These are phyloP conservation scores for Acanthamoeba healyi DNA, from an alignment of 208 protist species.

Conservation along the genomic window DNA sequence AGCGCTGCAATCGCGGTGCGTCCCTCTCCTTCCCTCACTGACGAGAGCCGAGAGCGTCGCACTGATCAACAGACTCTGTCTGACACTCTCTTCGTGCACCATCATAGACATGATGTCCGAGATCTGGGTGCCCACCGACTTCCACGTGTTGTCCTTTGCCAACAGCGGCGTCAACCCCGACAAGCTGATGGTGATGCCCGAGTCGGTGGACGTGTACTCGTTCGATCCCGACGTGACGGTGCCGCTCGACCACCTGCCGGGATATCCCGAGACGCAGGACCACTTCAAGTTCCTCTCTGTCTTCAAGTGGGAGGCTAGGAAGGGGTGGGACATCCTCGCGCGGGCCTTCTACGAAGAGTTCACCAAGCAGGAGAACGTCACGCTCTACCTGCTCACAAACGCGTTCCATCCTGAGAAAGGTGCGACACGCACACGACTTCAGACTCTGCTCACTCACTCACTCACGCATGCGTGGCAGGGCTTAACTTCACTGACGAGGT, in stretches of 20 bases:
- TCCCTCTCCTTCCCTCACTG: background rate
- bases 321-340: conserved; percentile 82
- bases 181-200: conserved; percentile 73
- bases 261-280: conserved; percentile 55
- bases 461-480: background rate
- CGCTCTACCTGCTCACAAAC: conserved; percentile 72
- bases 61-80: too few relatives aligned
- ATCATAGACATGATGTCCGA: conserved; percentile 61
- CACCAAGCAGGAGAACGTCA: conserved; percentile 34
- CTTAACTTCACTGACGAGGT: conserved; percentile 64
- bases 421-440: background rate
- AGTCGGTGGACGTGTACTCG: conserved; percentile 56
- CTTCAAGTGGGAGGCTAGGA: conserved; percentile 86
- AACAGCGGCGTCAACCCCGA: conserved; percentile 37
- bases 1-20: conserved; percentile 70
- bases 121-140: conserved; percentile 77
- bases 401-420: conserved; percentile 62
- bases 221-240: conserved; percentile 32
- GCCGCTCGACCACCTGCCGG: conserved; percentile 35
- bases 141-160: conserved; percentile 20
- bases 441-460: too few relatives aligned
- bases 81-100: background rate
- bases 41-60: background rate
- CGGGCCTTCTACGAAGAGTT: conserved; percentile 79
- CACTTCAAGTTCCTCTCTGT: conserved; percentile 81